These are phyloP conservation scores for Thermomucor indicae-seudaticae DNA, from an alignment of 371 early-diverging fungal genomes.

Conservation along the genomic window DNA sequence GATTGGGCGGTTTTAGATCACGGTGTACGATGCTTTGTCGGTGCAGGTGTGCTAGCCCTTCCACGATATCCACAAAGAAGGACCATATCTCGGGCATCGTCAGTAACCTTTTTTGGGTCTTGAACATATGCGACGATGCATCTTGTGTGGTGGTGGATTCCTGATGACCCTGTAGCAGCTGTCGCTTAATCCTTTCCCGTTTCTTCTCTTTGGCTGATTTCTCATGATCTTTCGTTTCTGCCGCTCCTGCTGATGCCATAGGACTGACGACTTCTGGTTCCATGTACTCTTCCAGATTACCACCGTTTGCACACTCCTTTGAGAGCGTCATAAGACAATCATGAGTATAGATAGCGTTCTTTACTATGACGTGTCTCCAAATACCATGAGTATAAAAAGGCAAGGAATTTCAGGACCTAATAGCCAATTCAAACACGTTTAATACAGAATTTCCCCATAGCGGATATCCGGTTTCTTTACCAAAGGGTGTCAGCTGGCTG, in stretches of 20 bases:
- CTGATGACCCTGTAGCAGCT: slow-evolving; percentile 15
- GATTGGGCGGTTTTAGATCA: slow-evolving; percentile 90
- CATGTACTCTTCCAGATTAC: slow-evolving; percentile 92
- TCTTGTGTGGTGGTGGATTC: slow-evolving; percentile 4
- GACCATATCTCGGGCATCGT: slow-evolving; percentile 72
- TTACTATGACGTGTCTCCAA: not conserved
- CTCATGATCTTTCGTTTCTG: slow-evolving; percentile 2
- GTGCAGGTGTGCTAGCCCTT: slow-evolving; percentile 87
- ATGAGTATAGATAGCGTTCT: not conserved
- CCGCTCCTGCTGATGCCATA: not conserved
- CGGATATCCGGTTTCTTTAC: too few relatives aligned
- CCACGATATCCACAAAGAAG: slow-evolving; percentile 84
- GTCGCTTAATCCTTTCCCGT: slow-evolving; percentile 31
- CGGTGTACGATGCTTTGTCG: slow-evolving; percentile 78
- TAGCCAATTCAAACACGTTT: too few relatives aligned
- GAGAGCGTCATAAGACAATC: too few relatives aligned
- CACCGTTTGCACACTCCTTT: slow-evolving; percentile 94
- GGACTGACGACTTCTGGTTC: slow-evolving; percentile 14
- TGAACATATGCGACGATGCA: not conserved
- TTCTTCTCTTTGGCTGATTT: slow-evolving; percentile 25
- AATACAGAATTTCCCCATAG: too few relatives aligned
- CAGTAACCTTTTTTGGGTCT: slow-evolving; percentile 44
- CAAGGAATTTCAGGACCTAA: slow-evolving; percentile 84
- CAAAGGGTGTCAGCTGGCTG: slow-evolving; percentile 74
- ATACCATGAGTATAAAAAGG: slow-evolving; percentile 89